Evolutionary conservation across 2,329 filamentous ascomycete species (phyloP).

Genomic region (Diplodia scrobiculata): DNA sequence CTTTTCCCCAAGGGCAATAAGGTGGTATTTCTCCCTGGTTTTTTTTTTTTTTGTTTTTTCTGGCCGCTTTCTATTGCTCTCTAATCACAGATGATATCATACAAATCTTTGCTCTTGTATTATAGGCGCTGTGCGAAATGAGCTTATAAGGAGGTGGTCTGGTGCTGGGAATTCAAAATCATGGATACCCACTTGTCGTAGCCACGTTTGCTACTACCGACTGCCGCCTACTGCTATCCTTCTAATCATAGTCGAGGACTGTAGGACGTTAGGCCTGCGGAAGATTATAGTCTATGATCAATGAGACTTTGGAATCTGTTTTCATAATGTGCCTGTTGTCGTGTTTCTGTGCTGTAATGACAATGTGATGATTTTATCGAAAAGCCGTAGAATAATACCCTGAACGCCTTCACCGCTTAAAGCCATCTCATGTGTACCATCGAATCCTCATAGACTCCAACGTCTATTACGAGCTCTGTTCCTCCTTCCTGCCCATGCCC

Average conservation of each 20-base stretch:
- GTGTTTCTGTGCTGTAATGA: neutral
- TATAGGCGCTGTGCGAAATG: slow-evolving; percentile 26
- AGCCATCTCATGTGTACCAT: neutral
- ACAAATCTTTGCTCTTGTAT: slow-evolving; percentile 22
- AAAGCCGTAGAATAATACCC: too few species aligned
- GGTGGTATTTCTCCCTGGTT: neutral
- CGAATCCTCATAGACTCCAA: neutral
- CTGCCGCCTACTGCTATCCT: neutral
- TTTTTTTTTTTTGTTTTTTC: neutral
- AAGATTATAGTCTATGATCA: slow-evolving; percentile 5
- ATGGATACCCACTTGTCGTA: slow-evolving; percentile 5
- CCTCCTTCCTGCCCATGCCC: slow-evolving; percentile 34
- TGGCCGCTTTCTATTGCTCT: neutral
- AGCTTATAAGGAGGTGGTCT: neutral
- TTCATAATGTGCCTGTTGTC: neutral
- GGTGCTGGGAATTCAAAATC: slow-evolving; percentile 14
- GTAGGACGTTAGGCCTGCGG: neutral
- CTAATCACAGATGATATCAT: slow-evolving; percentile 25
- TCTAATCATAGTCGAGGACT: neutral
- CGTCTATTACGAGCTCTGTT: neutral
- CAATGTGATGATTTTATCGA: neutral
- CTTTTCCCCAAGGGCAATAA: neutral
- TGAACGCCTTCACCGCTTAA: too few species aligned
- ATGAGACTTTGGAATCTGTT: slow-evolving; percentile 10
- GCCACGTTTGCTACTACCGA: slow-evolving; percentile 3